Percentiles rank a stretch among this genome's conserved stretches.
Conservation (phyloP, 495 filamentous ascomycete species). For the Tuber umbilicatum region DNA sequence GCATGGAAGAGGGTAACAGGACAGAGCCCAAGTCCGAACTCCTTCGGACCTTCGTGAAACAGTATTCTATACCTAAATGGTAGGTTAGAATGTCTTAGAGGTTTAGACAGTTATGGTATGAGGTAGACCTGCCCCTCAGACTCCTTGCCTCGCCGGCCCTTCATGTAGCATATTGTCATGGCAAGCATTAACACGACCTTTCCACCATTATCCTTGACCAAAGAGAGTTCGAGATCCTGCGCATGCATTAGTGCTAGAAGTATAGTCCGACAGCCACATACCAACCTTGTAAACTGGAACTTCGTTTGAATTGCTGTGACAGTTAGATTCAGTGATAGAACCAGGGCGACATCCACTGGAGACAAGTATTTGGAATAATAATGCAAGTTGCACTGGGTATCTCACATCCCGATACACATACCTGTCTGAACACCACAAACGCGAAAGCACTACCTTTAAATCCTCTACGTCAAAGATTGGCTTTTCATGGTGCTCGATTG, state of each 20-base stretch:
- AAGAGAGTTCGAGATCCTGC: no score
- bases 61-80: no score
- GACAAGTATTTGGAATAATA: not conserved
- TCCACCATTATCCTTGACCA: no score
- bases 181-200: no score
- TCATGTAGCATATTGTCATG: not conserved
- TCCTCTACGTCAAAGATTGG: not conserved
- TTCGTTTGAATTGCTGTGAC: constrained; percentile 1
- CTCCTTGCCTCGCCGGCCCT: not conserved
- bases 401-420: constrained; percentile 2
- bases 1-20: constrained; percentile 2
- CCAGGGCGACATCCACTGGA: constrained; percentile 22
- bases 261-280: not conserved
- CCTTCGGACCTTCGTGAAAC: no score
- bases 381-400: no score
- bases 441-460: not conserved
- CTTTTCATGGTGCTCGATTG: no score
- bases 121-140: no score
- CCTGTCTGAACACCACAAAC: not conserved
- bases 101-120: no score
- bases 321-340: not conserved
- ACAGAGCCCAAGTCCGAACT: not conserved
- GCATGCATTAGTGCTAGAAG: no score
- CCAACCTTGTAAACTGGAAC: constrained; percentile 9
- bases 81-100: no score